phyloP scores from a whole-genome alignment of 345 rosid genomes.

The Anastatica hierochuntica region DNA sequence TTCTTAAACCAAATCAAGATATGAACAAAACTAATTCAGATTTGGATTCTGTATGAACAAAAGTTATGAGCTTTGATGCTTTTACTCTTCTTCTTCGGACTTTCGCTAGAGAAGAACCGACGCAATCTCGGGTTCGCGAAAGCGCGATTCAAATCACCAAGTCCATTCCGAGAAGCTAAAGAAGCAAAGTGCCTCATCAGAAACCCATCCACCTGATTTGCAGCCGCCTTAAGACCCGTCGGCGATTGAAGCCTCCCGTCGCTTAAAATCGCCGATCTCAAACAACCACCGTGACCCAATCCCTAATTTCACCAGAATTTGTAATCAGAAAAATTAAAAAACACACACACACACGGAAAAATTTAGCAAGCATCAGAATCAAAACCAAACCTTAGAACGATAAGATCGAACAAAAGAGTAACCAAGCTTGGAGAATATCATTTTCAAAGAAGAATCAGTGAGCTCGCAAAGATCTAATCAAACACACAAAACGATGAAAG shows the following conservation, averaged over 20 bases:
- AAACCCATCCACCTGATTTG: constrained; percentile 32
- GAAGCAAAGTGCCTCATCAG: constrained; percentile 49
- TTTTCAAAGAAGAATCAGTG: constrained; percentile 9
- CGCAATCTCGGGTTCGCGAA: constrained; percentile 54
- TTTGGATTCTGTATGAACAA: no score
- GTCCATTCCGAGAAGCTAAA: constrained; percentile 30
- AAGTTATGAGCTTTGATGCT: no score
- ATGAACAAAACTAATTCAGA: no score
- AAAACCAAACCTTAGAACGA: constrained; percentile 38
- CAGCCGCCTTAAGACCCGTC: constrained; percentile 12
- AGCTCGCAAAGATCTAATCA: constrained; percentile 21
- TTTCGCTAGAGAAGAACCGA: constrained; percentile 58
- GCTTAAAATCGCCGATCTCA: constrained; percentile 28
- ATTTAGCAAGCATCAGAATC: no score
- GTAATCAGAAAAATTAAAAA: no score
- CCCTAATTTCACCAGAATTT: constrained; percentile 24
- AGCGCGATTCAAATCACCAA: constrained; percentile 39
- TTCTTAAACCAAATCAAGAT: no score
- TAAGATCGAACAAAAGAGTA: constrained; percentile 45
- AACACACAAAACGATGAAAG: no score
- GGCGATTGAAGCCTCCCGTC: constrained; percentile 8
- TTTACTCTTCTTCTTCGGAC: constrained; percentile 50
- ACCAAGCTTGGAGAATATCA: constrained; percentile 60
- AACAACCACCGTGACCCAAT: constrained; percentile 18
- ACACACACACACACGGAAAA: no score